Conservation (phyloP, 1,284 basidiomycete genomes). For the Puccinia horiana region DNA sequence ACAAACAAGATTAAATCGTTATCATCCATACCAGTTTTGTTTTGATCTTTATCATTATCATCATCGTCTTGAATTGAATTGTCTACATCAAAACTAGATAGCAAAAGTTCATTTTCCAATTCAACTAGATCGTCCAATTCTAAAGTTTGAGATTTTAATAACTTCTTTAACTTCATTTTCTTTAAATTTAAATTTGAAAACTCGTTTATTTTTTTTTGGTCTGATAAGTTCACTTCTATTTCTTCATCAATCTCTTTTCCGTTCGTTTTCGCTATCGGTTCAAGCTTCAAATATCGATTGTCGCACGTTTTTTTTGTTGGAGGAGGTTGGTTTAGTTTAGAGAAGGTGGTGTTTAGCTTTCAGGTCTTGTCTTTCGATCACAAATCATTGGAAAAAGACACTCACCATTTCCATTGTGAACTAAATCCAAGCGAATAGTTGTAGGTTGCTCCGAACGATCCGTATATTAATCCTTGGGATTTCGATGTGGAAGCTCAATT, state of each 20-base stretch:
- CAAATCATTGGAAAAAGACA: no score
- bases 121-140: conserved; percentile 27
- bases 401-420: no score
- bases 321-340: no score
- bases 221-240: conserved; percentile 16
- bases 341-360: no score
- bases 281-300: no score
- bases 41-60: background rate
- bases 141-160: background rate
- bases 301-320: no score
- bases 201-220: conserved; percentile 25
- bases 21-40: background rate
- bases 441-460: no score
- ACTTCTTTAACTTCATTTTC: background rate
- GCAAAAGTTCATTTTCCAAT: conserved; percentile 21
- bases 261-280: background rate
- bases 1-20: conserved; percentile 27
- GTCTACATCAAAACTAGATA: conserved; percentile 10
- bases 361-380: no score
- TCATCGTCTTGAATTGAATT: no score
- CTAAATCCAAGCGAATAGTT: no score
- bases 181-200: conserved; percentile 27
- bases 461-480: no score
- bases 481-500: no score
- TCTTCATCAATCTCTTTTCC: conserved; percentile 3